Percentiles rank a stretch among this genome's conserved stretches.
phyloP scores from a whole-genome alignment of 2,329 filamentous ascomycete genomes.

The Metarhizium brunneum region DNA sequence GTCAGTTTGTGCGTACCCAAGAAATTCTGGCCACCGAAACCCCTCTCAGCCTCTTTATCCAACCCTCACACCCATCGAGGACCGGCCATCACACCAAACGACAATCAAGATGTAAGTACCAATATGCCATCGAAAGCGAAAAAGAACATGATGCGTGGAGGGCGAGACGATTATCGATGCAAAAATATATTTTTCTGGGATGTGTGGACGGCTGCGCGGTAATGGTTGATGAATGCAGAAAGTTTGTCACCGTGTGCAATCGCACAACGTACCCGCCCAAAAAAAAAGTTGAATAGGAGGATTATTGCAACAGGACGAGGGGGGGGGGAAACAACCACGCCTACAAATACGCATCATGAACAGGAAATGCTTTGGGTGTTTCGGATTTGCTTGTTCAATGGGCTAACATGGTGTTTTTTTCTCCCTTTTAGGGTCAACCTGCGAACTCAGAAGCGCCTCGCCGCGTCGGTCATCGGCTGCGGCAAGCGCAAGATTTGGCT shows the following conservation, averaged over 20 bases:
- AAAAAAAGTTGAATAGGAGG: not conserved
- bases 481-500: conserved; percentile 99
- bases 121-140: not conserved
- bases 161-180: conserved; percentile 5
- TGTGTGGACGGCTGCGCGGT: conserved; percentile 1
- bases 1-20: conserved; percentile 24
- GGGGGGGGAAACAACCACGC: conserved; percentile 1
- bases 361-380: not conserved
- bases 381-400: not conserved
- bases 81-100: conserved; percentile 31
- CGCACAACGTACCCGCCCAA: not conserved
- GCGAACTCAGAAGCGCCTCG: conserved; percentile 99
- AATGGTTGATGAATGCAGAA: not conserved
- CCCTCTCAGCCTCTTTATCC: conserved; percentile 28
- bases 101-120: conserved; percentile 36
- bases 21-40: conserved; percentile 31
- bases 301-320: not conserved
- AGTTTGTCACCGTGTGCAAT: not conserved
- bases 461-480: conserved; percentile 96
- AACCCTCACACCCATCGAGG: conserved; percentile 27
- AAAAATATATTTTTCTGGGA: conserved; percentile 1
- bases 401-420: conserved; percentile 17
- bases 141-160: not conserved
- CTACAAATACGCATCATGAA: not conserved
- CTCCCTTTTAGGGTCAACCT: conserved; percentile 79